phyloP scores from a whole-genome alignment of 495 filamentous ascomycete species.

The Talaromyces nanjingensis region DNA sequence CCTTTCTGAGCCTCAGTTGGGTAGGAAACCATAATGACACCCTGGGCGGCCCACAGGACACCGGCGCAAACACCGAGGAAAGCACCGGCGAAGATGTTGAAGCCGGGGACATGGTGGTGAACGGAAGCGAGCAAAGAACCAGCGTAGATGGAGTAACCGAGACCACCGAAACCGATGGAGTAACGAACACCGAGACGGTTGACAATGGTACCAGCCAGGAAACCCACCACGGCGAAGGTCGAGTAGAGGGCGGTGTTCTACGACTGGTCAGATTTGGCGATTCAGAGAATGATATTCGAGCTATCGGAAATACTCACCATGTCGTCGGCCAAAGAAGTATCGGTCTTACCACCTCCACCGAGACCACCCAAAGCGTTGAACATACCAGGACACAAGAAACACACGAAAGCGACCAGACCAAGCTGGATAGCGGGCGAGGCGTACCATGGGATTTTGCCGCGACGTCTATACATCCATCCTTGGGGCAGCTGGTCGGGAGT shows the following conservation, averaged over 20 bases:
- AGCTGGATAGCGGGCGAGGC: conserved; percentile 60
- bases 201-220: conserved; percentile 46
- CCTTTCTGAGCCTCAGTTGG: conserved; percentile 40
- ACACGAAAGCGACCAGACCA: conserved; percentile 50
- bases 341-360: conserved; percentile 44
- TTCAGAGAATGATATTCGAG: background rate
- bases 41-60: conserved; percentile 45
- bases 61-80: conserved; percentile 42
- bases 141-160: conserved; percentile 41
- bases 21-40: conserved; percentile 49
- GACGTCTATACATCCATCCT: conserved; percentile 46
- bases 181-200: conserved; percentile 38
- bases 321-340: conserved; percentile 31
- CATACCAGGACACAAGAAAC: conserved; percentile 79
- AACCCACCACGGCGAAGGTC: conserved; percentile 46
- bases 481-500: conserved; percentile 13
- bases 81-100: conserved; percentile 61
- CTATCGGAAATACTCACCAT: conserved; percentile 24
- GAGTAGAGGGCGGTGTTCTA: conserved; percentile 56
- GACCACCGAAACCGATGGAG: conserved; percentile 36
- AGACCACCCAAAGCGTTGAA: conserved; percentile 62
- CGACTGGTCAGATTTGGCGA: background rate
- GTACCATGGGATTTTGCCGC: conserved; percentile 53
- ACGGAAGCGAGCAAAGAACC: conserved; percentile 52
- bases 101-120: conserved; percentile 61